Percentiles rank a stretch among this genome's conserved stretches.
These are phyloP conservation scores for Colletotrichum trifolii DNA, from an alignment of 2,329 filamentous ascomycete genomes.

Conservation along the genomic window DNA sequence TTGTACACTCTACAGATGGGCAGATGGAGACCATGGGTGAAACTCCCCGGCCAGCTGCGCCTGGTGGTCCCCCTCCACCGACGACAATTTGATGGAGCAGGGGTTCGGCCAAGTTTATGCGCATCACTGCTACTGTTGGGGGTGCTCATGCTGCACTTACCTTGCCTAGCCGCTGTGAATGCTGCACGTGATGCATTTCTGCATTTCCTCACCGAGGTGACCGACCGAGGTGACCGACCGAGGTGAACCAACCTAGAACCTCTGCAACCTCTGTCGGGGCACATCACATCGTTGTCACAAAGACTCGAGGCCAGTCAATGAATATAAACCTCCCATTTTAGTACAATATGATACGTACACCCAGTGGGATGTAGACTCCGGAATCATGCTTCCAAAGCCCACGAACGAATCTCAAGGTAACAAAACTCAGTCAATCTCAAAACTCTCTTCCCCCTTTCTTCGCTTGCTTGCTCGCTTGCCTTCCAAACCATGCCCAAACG, in stretches of 20 bases:
- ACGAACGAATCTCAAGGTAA: constrained; percentile 24
- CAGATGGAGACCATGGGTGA: constrained; percentile 30
- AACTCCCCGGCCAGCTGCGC: constrained; percentile 34
- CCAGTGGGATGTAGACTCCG: constrained; percentile 27
- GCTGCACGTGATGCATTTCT: constrained; percentile 20
- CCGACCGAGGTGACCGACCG: not conserved
- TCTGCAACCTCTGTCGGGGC: no score
- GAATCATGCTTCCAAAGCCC: constrained; percentile 33
- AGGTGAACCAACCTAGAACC: no score
- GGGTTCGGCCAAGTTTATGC: constrained; percentile 33
- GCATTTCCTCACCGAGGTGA: constrained; percentile 23
- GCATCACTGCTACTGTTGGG: not conserved
- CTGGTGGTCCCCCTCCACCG: constrained; percentile 24
- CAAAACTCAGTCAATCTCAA: constrained; percentile 18
- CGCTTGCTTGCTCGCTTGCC: constrained; percentile 29
- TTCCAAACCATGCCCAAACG: constrained; percentile 31
- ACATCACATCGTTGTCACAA: not conserved
- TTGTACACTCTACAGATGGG: constrained; percentile 4
- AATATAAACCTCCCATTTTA: constrained; percentile 32
- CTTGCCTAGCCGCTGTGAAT: no score
- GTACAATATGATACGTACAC: constrained; percentile 35
- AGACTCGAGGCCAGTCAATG: not conserved
- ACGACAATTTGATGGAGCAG: constrained; percentile 18
- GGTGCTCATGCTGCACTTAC: no score
- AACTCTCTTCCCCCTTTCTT: constrained; percentile 23